phyloP scores from a whole-genome alignment of 257 asterid genomes.

The Nemophila menziesii region DNA sequence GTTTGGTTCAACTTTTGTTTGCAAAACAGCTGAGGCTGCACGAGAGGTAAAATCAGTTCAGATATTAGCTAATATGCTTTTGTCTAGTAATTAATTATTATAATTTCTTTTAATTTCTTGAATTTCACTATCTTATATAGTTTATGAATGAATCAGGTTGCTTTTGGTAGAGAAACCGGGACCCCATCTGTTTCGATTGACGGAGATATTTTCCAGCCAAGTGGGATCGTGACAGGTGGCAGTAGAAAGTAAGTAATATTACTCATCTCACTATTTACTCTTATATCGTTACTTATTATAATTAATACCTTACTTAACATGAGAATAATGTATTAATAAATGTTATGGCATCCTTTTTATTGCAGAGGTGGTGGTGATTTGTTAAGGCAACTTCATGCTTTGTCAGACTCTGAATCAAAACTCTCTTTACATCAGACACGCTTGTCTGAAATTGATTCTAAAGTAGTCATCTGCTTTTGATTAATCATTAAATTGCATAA shows the following conservation, averaged over 20 bases:
- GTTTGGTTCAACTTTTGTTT: constrained; percentile 93
- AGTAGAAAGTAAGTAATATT: constrained; percentile 65
- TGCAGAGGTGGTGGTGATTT: constrained; percentile 94
- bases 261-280: constrained; percentile 1
- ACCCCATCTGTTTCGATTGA: constrained; percentile 69
- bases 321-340: too few species aligned
- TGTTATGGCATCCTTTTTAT: constrained; percentile 10
- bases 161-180: constrained; percentile 54
- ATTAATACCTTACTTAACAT: too few species aligned
- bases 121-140: constrained; percentile 3
- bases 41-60: constrained; percentile 48
- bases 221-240: constrained; percentile 96
- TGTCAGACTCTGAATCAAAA: constrained; percentile 66
- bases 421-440: constrained; percentile 55
- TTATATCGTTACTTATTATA: too few species aligned
- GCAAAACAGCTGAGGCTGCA: constrained; percentile 81
- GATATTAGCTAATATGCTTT: background rate
- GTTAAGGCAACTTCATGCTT: constrained; percentile 69
- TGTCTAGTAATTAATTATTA: background rate
- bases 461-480: too few species aligned
- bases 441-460: constrained; percentile 51
- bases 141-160: constrained; percentile 42
- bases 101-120: background rate
- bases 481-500: too few species aligned
- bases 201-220: constrained; percentile 94